Evolutionary conservation across 1,284 basidiomycete genomes (phyloP).

Genomic region (Leccinum pachyderme): DNA sequence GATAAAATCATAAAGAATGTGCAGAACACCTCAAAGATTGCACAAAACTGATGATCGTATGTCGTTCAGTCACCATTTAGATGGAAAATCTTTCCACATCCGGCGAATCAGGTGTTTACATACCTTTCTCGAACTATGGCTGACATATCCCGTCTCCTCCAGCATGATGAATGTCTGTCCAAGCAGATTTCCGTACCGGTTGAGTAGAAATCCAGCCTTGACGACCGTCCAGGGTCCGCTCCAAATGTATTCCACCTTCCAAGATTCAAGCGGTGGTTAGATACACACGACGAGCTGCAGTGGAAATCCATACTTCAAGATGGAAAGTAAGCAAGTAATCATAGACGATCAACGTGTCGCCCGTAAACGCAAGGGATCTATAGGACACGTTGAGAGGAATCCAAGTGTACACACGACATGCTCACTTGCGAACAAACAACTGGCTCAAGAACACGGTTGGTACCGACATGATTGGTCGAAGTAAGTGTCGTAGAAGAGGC

Average conservation of each 20-base stretch:
- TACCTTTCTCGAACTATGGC: slow-evolving; percentile 6
- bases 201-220: slow-evolving; percentile 3
- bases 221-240: neutral
- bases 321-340: slow-evolving; percentile 13
- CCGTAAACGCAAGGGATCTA: neutral
- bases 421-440: neutral
- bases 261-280: neutral
- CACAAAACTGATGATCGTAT: neutral
- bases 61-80: neutral
- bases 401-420: neutral
- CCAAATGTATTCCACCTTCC: slow-evolving; percentile 13
- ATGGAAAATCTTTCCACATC: neutral
- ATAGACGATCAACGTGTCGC: slow-evolving; percentile 1
- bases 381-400: too few relatives aligned
- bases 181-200: slow-evolving; percentile 9
- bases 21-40: neutral
- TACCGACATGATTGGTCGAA: neutral
- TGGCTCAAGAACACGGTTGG: neutral
- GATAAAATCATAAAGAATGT: neutral
- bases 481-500: neutral
- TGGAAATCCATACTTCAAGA: slow-evolving; percentile 5
- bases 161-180: slow-evolving; percentile 11
- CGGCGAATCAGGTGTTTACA: neutral
- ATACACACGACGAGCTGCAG: neutral
- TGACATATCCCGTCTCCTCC: slow-evolving; percentile 6